phyloP scores from a whole-genome alignment of 768 basidiomycete species.

The Mycena latifolia region DNA sequence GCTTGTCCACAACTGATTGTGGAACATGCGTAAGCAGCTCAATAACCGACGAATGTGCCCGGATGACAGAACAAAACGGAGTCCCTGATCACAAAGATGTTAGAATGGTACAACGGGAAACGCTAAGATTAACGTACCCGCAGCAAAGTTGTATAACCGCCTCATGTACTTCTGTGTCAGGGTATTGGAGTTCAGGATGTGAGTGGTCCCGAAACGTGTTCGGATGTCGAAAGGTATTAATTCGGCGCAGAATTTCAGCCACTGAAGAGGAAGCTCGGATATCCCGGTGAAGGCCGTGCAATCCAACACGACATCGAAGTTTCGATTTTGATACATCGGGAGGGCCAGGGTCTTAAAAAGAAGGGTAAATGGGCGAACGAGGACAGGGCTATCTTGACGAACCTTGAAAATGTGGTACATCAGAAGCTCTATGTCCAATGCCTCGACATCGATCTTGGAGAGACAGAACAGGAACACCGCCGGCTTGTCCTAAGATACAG shows the following conservation, averaged over 20 bases:
- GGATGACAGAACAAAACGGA: slow-evolving; percentile 64
- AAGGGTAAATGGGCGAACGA: not conserved
- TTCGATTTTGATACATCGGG: slow-evolving; percentile 58
- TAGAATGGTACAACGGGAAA: slow-evolving; percentile 2
- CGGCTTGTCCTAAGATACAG: slow-evolving; percentile 52
- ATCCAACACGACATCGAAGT: slow-evolving; percentile 83
- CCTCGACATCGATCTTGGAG: slow-evolving; percentile 82
- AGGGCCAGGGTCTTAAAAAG: slow-evolving; percentile 63
- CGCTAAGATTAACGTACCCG: slow-evolving; percentile 48
- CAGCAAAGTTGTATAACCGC: slow-evolving; percentile 79
- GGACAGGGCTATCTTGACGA: slow-evolving; percentile 26
- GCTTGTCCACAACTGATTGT: slow-evolving; percentile 55
- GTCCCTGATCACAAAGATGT: slow-evolving; percentile 51
- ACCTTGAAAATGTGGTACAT: slow-evolving; percentile 86
- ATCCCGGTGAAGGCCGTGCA: slow-evolving; percentile 82
- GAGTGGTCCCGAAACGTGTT: slow-evolving; percentile 66
- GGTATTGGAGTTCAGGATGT: slow-evolving; percentile 81
- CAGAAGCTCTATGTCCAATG: slow-evolving; percentile 81
- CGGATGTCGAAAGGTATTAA: slow-evolving; percentile 80
- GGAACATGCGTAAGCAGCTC: slow-evolving; percentile 73
- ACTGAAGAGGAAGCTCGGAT: slow-evolving; percentile 85
- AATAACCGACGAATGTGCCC: slow-evolving; percentile 71
- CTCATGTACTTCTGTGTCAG: slow-evolving; percentile 81
- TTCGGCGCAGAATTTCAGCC: slow-evolving; percentile 84
- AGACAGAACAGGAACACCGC: slow-evolving; percentile 75